Conservation (phyloP, 2,329 filamentous ascomycete genomes). For the Colletotrichum zoysiae region DNA sequence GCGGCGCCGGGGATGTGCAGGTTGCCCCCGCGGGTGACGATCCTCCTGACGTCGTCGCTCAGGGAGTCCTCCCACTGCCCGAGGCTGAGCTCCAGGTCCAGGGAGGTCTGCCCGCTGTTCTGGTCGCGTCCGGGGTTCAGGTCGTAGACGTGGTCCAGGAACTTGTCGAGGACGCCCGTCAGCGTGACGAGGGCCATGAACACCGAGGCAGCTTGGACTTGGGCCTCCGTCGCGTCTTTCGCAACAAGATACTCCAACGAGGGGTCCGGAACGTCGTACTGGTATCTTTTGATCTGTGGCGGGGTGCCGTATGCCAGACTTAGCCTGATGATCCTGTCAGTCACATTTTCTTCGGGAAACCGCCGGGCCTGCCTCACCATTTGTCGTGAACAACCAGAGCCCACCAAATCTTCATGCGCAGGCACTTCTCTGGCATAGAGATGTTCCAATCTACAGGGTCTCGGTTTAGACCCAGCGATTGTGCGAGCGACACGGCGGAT, state of each 20-base stretch:
- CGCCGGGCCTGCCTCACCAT: conserved; percentile 55
- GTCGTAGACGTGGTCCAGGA: conserved; percentile 43
- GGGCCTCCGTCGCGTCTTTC: conserved; percentile 3
- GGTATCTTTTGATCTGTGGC: conserved; percentile 57
- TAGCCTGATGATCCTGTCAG: conserved; percentile 51
- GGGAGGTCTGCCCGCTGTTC: conserved; percentile 41
- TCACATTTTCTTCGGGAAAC: background rate
- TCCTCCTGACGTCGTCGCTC: conserved; percentile 51
- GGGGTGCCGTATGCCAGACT: conserved; percentile 67
- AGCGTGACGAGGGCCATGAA: conserved; percentile 38
- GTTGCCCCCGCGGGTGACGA: conserved; percentile 57
- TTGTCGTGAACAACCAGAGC: conserved; percentile 65
- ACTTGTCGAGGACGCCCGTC: conserved; percentile 39
- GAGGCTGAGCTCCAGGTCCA: conserved; percentile 53
- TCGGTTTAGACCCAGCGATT: conserved; percentile 67
- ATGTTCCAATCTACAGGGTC: conserved; percentile 66
- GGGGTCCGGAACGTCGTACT: conserved; percentile 64
- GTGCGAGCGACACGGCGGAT: conserved; percentile 63
- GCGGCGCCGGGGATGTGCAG: conserved; percentile 59
- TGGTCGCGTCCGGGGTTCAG: conserved; percentile 33
- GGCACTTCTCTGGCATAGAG: conserved; percentile 61
- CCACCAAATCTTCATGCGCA: conserved; percentile 70
- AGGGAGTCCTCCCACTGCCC: conserved; percentile 61
- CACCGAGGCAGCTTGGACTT: conserved; percentile 32
- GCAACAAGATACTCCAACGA: conserved; percentile 49